Evolutionary conservation across 176 grass and related monocot species (phyloP).

Genomic region (Oryza meyeriana): DNA sequence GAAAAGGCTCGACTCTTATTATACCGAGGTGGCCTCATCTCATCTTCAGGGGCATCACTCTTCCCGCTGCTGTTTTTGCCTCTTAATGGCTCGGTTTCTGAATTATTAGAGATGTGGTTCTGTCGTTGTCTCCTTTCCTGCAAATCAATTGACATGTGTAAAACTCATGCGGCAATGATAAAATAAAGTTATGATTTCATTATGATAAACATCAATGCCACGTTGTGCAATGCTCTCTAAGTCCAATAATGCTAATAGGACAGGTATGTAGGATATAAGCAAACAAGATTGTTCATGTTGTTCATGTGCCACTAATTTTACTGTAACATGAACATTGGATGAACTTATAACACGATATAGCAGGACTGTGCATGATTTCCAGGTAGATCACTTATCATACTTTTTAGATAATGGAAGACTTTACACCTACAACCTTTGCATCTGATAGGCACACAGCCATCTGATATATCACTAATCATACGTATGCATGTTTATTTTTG

Average conservation of each 20-base stretch:
- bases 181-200: not conserved
- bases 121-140: conserved; percentile 80
- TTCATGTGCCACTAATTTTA: not conserved
- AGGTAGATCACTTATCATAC: too few relatives aligned
- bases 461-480: not conserved
- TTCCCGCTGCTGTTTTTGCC: conserved; percentile 70
- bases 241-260: not conserved
- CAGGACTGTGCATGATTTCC: too few relatives aligned
- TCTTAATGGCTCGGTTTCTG: conserved; percentile 60
- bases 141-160: conserved; percentile 26
- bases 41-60: conserved; percentile 75
- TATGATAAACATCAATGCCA: not conserved
- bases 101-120: conserved; percentile 42
- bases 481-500: not conserved
- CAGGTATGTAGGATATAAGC: not conserved
- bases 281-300: conserved; percentile 5
- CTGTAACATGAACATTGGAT: not conserved
- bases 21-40: conserved; percentile 46
- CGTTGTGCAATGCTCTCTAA: too few relatives aligned
- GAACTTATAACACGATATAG: not conserved
- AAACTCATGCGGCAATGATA: not conserved
- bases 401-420: not conserved
- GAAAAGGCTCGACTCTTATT: conserved; percentile 49
- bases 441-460: not conserved
- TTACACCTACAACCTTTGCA: not conserved